A percentile compares a stretch with the other conserved stretches of the same genome.
These are phyloP conservation scores for Lyophyllum decastes DNA, from an alignment of 768 basidiomycete genomes.

Conservation along the genomic window DNA sequence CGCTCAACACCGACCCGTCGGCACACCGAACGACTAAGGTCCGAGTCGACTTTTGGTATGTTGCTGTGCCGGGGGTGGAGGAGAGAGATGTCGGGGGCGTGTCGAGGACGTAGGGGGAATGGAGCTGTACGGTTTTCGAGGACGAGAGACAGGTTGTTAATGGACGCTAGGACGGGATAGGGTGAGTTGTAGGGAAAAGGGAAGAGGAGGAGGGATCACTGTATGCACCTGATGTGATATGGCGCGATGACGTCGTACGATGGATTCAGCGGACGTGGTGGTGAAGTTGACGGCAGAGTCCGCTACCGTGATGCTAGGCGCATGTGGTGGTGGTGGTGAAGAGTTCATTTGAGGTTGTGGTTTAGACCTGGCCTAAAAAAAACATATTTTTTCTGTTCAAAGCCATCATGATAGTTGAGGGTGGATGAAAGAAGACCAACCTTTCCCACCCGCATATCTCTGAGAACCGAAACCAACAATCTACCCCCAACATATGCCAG, in stretches of 20 bases:
- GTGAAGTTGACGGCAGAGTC: conserved; percentile 60
- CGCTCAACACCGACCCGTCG: conserved; percentile 48
- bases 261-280: conserved; percentile 53
- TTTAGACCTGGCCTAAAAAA: conserved; percentile 43
- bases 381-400: background rate
- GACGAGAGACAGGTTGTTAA: conserved; percentile 32
- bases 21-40: conserved; percentile 59
- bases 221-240: conserved; percentile 65
- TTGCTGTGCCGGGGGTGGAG: conserved; percentile 40
- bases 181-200: background rate
- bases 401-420: background rate
- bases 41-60: conserved; percentile 38
- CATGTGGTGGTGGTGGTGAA: conserved; percentile 46
- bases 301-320: conserved; percentile 56
- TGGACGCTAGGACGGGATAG: conserved; percentile 26
- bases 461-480: conserved; percentile 69
- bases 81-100: conserved; percentile 10
- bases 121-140: conserved; percentile 43
- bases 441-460: conserved; percentile 58
- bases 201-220: background rate
- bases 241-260: conserved; percentile 59
- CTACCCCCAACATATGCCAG: conserved; percentile 69
- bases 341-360: conserved; percentile 44
- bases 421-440: conserved; percentile 32
- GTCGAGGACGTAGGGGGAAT: conserved; percentile 27